phyloP scores from a whole-genome alignment of 179 eudicot species.

The Silene noctiflora region DNA sequence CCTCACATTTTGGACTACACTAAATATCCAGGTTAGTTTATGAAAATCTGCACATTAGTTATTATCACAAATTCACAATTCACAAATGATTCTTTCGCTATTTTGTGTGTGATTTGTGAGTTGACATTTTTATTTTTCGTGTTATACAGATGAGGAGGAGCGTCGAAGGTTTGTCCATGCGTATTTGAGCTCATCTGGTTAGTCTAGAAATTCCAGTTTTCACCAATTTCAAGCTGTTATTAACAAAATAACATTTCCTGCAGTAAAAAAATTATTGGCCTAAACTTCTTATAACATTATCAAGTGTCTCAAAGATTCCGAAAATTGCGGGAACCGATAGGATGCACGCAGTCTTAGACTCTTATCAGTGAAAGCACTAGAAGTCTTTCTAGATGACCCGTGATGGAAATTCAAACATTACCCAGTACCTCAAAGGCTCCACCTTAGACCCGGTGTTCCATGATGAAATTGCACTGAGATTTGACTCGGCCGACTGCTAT shows the following conservation, averaged over 20 bases:
- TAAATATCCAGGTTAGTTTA: slow-evolving; percentile 72
- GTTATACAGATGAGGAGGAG: slow-evolving; percentile 61
- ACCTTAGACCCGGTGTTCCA: no score
- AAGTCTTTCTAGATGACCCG: no score
- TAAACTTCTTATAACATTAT: neutral
- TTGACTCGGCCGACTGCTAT: no score
- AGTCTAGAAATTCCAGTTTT: neutral
- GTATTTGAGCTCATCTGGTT: slow-evolving; percentile 77
- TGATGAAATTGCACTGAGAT: no score
- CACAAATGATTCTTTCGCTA: neutral
- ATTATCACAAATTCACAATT: no score
- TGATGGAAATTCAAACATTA: no score
- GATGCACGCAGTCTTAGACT: no score
- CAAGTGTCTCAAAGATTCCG: no score
- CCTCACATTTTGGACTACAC: slow-evolving; percentile 83
- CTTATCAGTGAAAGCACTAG: no score
- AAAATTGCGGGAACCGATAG: no score
- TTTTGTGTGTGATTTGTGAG: neutral
- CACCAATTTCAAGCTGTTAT: neutral
- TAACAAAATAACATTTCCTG: no score
- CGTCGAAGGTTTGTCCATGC: slow-evolving; percentile 55
- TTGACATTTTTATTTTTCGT: neutral
- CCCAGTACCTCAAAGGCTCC: no score
- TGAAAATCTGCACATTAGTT: neutral
- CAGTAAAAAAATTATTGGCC: neutral